These are phyloP conservation scores for Syzygium oleosum DNA, from an alignment of 345 rosid species.

Conservation along the genomic window DNA sequence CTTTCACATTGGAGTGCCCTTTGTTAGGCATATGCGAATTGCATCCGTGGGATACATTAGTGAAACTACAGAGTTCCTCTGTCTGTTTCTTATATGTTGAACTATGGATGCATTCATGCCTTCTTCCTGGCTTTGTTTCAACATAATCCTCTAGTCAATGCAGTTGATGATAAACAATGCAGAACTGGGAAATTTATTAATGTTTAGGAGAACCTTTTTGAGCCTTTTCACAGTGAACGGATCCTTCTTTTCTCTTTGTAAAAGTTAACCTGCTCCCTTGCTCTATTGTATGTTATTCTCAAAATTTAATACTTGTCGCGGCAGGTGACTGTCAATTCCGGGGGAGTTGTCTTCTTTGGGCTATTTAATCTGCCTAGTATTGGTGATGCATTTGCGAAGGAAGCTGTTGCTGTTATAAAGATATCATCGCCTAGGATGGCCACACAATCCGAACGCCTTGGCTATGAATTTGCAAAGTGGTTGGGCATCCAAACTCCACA, in stretches of 20 bases:
- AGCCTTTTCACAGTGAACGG: neutral
- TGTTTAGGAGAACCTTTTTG: neutral
- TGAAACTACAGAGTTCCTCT: neutral
- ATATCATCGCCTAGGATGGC: constrained; percentile 99
- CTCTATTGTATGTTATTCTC: constrained; percentile 3
- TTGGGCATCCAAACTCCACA: constrained; percentile 90
- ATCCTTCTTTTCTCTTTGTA: neutral
- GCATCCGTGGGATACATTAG: neutral
- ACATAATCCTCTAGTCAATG: neutral
- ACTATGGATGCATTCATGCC: neutral
- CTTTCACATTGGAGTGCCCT: neutral
- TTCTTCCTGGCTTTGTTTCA: neutral
- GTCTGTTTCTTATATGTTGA: neutral
- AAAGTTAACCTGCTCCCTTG: neutral
- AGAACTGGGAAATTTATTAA: neutral
- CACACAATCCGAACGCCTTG: constrained; percentile 97
- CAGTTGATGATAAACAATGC: neutral
- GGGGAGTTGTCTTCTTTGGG: constrained; percentile 99
- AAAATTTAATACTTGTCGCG: constrained; percentile 19
- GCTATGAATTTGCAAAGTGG: constrained; percentile 97
- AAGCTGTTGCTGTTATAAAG: constrained; percentile 97
- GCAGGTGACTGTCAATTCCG: constrained; percentile 95
- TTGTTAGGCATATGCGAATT: neutral
- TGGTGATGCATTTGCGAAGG: constrained; percentile 42
- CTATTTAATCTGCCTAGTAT: constrained; percentile 48